Conservation (phyloP, 345 rosid genomes). For the Brassica cretica region DNA sequence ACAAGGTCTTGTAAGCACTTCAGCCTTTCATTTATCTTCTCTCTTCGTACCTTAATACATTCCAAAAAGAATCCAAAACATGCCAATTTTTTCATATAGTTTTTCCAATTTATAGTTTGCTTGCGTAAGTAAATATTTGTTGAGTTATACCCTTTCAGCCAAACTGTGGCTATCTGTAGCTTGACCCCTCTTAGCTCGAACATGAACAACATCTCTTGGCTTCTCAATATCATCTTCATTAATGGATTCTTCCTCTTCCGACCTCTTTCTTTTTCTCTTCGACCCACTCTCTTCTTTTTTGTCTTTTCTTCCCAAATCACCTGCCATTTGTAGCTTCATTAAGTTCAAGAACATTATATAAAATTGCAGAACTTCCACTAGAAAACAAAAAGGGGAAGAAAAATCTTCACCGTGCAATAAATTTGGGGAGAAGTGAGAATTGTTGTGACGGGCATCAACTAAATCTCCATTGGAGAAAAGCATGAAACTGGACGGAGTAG, state of each 20-base stretch:
- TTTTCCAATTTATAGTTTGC: background rate
- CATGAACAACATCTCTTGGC: conserved; percentile 57
- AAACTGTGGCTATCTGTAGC: conserved; percentile 77
- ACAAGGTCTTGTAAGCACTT: conserved; percentile 65
- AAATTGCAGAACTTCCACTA: background rate
- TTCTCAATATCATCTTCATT: conserved; percentile 32
- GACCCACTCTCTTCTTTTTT: conserved; percentile 22
- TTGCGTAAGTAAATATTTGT: background rate
- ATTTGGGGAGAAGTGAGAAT: conserved; percentile 29
- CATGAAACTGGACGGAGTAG: conserved; percentile 34
- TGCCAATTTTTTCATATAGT: background rate
- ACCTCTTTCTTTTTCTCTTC: conserved; percentile 33
- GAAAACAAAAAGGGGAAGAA: background rate
- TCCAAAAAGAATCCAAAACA: conserved; percentile 2
- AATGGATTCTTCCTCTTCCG: conserved; percentile 43
- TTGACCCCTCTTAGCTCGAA: conserved; percentile 75
- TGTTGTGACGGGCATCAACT: conserved; percentile 29
- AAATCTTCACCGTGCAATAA: conserved; percentile 14
- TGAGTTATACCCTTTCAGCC: conserved; percentile 58
- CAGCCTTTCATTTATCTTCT: conserved; percentile 63
- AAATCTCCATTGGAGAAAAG: conserved; percentile 42
- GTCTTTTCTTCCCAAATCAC: conserved; percentile 35
- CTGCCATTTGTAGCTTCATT: conserved; percentile 17
- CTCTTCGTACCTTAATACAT: conserved; percentile 59
- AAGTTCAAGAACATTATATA: background rate